Percentiles rank a stretch among this genome's conserved stretches.
Conservation (phyloP, 1,284 basidiomycete genomes). For the Salmacisia buchloeana region DNA sequence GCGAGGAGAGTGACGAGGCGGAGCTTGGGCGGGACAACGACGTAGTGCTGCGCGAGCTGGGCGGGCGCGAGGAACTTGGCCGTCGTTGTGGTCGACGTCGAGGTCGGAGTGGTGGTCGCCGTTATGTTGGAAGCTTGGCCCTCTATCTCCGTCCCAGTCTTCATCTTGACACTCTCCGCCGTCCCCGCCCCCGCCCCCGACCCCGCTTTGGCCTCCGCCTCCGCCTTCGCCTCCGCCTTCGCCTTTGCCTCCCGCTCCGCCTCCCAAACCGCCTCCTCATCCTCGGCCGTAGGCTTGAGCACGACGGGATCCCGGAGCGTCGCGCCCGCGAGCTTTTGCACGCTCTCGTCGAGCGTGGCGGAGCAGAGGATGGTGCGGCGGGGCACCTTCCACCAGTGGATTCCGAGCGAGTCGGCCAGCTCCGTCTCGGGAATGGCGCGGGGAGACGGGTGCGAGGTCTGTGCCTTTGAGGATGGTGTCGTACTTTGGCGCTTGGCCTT, state of each 20-base stretch:
- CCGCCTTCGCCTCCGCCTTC: conserved; percentile 7
- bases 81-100: conserved; percentile 54
- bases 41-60: conserved; percentile 87
- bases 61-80: conserved; percentile 79
- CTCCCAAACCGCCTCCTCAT: conserved; percentile 18
- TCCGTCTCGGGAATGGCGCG: neutral
- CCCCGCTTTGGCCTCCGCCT: neutral
- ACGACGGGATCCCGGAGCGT: conserved; percentile 60
- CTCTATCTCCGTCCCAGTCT: conserved; percentile 7
- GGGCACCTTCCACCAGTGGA: conserved; percentile 56
- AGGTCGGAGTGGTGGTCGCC: neutral
- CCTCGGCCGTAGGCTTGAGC: conserved; percentile 34
- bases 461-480: neutral
- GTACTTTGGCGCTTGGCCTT: neutral
- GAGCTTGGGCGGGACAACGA: conserved; percentile 86
- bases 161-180: no score
- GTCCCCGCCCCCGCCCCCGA: no score
- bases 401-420: conserved; percentile 37
- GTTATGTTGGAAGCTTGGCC: neutral
- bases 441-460: neutral
- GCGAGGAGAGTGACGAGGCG: conserved; percentile 85
- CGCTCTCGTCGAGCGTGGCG: conserved; percentile 89
- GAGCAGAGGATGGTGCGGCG: conserved; percentile 84
- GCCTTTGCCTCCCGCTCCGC: conserved; percentile 7
- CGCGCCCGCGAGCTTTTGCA: conserved; percentile 83